phyloP scores from a whole-genome alignment of 352 stramenopile species.

The Pythium aristosporum region DNA sequence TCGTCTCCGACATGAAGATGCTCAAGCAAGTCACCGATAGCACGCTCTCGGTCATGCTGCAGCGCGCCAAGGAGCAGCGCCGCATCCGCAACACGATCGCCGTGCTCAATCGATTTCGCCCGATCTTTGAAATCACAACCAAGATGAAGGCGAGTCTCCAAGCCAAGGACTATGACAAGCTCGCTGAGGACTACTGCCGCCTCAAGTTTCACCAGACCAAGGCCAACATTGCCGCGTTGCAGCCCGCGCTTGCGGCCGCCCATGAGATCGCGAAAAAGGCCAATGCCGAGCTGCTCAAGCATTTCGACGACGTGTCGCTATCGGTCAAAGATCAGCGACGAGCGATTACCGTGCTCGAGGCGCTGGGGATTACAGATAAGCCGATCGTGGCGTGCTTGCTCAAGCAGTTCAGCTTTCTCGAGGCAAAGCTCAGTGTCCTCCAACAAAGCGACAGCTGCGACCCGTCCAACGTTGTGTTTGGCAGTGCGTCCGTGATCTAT shows the following conservation, averaged over 20 bases:
- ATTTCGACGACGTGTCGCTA: conserved; percentile 62
- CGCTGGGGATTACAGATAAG: conserved; percentile 61
- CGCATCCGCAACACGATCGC: conserved; percentile 72
- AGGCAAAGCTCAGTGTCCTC: conserved; percentile 42
- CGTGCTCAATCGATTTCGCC: conserved; percentile 63
- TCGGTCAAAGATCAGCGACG: conserved; percentile 67
- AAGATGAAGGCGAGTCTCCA: conserved; percentile 75
- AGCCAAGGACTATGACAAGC: conserved; percentile 64
- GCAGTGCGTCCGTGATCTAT: conserved; percentile 50
- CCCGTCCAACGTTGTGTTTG: conserved; percentile 44
- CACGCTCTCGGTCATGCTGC: conserved; percentile 75
- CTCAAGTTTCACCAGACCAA: conserved; percentile 71
- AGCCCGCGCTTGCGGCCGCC: conserved; percentile 53
- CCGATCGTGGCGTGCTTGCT: conserved; percentile 60
- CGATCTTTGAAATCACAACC: conserved; percentile 69
- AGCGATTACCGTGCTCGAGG: conserved; percentile 55
- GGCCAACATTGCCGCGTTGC: conserved; percentile 53
- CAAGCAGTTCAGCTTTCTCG: conserved; percentile 70
- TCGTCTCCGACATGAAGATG: conserved; percentile 52
- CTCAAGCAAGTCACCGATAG: conserved; percentile 61
- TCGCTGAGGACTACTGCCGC: conserved; percentile 69
- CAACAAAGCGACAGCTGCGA: conserved; percentile 29
- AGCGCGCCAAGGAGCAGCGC: conserved; percentile 71
- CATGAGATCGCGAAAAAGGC: conserved; percentile 60
- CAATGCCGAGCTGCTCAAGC: conserved; percentile 57